Evolutionary conservation across 257 asterid species (phyloP).

Genomic region (Craterostigma plantagineum): DNA sequence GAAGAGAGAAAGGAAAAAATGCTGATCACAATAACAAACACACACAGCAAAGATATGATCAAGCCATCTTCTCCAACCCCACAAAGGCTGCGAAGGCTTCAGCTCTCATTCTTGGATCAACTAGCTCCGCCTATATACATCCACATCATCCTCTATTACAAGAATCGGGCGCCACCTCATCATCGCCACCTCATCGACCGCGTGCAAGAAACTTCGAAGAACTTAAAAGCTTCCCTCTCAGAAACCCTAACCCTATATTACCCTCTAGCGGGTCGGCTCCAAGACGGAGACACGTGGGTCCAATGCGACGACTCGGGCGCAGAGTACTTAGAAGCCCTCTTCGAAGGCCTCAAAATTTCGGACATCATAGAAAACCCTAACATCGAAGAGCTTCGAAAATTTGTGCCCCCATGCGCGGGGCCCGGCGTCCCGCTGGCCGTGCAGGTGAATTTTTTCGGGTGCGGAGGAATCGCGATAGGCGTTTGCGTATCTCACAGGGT

Average conservation of each 20-base stretch:
- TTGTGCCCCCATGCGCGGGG: conserved; percentile 5
- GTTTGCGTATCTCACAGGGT: conserved; percentile 13
- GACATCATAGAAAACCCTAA: conserved; percentile 6
- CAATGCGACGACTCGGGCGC: conserved; percentile 26
- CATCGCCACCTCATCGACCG: neutral
- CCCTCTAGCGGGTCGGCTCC: conserved; percentile 22
- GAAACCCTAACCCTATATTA: conserved; percentile 16
- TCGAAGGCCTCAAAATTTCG: neutral
- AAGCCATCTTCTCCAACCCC: conserved; percentile 33
- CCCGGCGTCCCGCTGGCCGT: conserved; percentile 10
- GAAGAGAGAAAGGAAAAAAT: too few relatives aligned
- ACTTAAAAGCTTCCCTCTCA: conserved; percentile 15
- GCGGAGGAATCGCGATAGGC: conserved; percentile 15
- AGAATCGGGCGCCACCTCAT: neutral
- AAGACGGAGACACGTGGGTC: conserved; percentile 5
- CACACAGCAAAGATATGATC: conserved; percentile 8
- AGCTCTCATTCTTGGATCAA: conserved; percentile 27
- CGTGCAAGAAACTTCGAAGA: conserved; percentile 3
- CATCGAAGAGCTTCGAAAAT: neutral
- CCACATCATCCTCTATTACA: conserved; percentile 17
- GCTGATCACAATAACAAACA: too few relatives aligned
- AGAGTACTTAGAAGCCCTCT: conserved; percentile 13
- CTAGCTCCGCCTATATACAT: conserved; percentile 13
- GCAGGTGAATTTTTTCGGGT: conserved; percentile 15
- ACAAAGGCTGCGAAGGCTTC: conserved; percentile 10